phyloP scores from a whole-genome alignment of 805 yeast genomes.

The Brettanomyces sp. region DNA sequence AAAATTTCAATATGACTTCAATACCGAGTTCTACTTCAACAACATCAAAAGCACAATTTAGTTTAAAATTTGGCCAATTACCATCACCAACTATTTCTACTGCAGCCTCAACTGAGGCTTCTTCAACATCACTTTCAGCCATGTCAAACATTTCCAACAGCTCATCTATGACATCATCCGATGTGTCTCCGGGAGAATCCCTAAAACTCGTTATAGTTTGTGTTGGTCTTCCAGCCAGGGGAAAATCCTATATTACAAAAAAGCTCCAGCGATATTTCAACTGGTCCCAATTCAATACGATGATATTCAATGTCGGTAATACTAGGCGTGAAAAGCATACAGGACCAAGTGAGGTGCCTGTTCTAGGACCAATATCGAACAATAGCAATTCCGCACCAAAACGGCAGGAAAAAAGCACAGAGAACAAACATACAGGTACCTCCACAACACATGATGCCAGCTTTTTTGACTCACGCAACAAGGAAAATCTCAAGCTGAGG shows the following conservation, averaged over 20 bases:
- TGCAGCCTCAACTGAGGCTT: background rate
- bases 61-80: too few relatives aligned
- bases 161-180: background rate
- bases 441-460: slow-evolving; percentile 28
- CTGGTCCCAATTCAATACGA: slow-evolving; percentile 53
- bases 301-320: slow-evolving; percentile 68
- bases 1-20: too few relatives aligned
- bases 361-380: slow-evolving; percentile 24
- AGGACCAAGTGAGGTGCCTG: slow-evolving; percentile 28
- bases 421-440: slow-evolving; percentile 5
- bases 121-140: background rate
- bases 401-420: slow-evolving; percentile 2
- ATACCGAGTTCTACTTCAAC: too few relatives aligned
- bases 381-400: slow-evolving; percentile 1
- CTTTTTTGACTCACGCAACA: slow-evolving; percentile 35
- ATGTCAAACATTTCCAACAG: background rate
- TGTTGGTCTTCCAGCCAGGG: slow-evolving; percentile 73
- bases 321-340: slow-evolving; percentile 50
- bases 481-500: slow-evolving; percentile 32
- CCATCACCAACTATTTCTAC: background rate
- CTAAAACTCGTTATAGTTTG: slow-evolving; percentile 55
- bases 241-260: slow-evolving; percentile 64
- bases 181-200: slow-evolving; percentile 11
- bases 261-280: slow-evolving; percentile 50
- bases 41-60: too few relatives aligned